phyloP scores from a whole-genome alignment of 306 rosid genomes.

The Quercus suber region DNA sequence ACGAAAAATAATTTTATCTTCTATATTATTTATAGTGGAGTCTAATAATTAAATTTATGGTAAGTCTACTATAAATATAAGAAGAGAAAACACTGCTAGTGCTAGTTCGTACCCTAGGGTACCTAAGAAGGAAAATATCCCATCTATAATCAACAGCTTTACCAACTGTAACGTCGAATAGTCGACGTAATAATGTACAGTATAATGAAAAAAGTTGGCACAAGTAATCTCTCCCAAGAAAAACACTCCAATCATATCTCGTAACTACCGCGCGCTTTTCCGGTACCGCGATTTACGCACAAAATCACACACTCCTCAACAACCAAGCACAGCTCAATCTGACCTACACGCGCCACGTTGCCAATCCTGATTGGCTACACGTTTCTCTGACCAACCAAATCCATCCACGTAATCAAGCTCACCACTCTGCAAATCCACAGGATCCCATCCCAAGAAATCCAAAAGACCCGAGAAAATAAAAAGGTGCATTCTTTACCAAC shows the following conservation, averaged over 20 bases:
- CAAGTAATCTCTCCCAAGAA: background rate
- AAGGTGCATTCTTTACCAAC: conserved; percentile 46
- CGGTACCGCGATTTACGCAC: conserved; percentile 15
- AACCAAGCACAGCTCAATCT: background rate
- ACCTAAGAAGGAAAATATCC: too few species aligned
- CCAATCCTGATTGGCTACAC: conserved; percentile 2
- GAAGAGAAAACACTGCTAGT: too few species aligned
- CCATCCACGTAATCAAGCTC: background rate
- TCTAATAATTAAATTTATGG: too few species aligned
- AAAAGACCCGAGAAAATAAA: background rate
- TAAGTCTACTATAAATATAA: accelerated
- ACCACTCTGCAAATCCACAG: background rate
- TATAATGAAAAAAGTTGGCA: background rate
- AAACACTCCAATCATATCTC: background rate
- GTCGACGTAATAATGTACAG: too few species aligned
- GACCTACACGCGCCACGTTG: background rate
- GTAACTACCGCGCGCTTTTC: background rate
- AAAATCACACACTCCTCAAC: background rate
- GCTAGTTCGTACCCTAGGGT: too few species aligned
- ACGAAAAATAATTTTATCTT: accelerated
- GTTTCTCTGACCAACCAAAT: background rate
- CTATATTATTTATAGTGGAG: accelerated
- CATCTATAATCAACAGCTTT: too few species aligned
- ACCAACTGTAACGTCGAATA: too few species aligned
- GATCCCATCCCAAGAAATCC: background rate